A percentile compares a stretch with the other conserved stretches of the same genome.
Conservation (phyloP, 495 filamentous ascomycete genomes). For the Sphaerosporella brunnea region DNA sequence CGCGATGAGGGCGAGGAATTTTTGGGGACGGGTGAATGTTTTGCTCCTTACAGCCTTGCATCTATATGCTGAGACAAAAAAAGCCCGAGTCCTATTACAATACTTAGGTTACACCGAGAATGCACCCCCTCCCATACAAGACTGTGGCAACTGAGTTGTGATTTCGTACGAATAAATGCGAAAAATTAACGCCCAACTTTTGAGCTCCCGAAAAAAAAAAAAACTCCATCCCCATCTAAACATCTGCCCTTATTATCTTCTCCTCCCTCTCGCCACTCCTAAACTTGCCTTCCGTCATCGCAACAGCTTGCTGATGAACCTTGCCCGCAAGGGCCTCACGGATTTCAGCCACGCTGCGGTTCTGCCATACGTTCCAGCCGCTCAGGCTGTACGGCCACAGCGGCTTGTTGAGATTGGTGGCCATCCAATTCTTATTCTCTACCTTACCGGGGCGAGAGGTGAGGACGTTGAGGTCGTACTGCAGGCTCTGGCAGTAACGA, state of each 20-base stretch:
- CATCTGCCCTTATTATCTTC: neutral
- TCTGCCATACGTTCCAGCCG: conserved; percentile 43
- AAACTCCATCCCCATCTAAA: too few species aligned
- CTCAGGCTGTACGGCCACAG: conserved; percentile 47
- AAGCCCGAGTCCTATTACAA: too few species aligned
- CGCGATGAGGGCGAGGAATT: too few species aligned
- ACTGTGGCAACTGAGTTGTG: too few species aligned
- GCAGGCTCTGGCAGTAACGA: conserved; percentile 53
- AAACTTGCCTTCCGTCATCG: neutral
- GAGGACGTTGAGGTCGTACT: conserved; percentile 56
- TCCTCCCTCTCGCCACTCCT: conserved; percentile 9
- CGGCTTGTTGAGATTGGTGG: conserved; percentile 38
- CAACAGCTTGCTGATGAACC: conserved; percentile 13
- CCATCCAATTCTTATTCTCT: conserved; percentile 40
- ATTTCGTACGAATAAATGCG: too few species aligned
- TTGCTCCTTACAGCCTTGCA: too few species aligned
- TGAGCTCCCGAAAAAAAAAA: too few species aligned
- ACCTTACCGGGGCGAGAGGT: conserved; percentile 37
- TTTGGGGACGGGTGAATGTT: too few species aligned
- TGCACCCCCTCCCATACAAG: too few species aligned
- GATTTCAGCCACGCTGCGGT: conserved; percentile 42
- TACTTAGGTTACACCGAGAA: too few species aligned
- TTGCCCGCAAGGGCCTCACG: conserved; percentile 36
- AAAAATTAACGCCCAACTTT: too few species aligned
- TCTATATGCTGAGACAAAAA: too few species aligned